phyloP scores from a whole-genome alignment of 2,329 filamentous ascomycete genomes.

The Aspergillus aculeatinus region DNA sequence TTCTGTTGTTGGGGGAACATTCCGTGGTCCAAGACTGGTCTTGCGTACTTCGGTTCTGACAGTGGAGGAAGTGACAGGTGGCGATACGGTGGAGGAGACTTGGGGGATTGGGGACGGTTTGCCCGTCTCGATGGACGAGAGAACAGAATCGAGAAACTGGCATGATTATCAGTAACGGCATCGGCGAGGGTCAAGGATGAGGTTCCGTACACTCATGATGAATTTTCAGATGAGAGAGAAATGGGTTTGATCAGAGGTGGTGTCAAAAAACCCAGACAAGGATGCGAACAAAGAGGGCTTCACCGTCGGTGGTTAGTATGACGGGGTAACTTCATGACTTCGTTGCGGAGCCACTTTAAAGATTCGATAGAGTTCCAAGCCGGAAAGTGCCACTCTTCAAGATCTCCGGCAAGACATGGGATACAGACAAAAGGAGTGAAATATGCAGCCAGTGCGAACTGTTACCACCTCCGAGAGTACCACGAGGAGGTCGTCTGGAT shows the following conservation, averaged over 20 bases:
- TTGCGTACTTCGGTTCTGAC: conserved; percentile 26
- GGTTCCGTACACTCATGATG: conserved; percentile 42
- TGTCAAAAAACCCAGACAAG: conserved; percentile 7
- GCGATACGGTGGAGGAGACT: conserved; percentile 21
- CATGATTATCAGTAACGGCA: conserved; percentile 21
- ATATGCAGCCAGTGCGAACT: background rate
- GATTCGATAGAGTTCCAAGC: conserved; percentile 13
- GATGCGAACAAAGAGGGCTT: conserved; percentile 22
- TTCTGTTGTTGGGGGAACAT: conserved; percentile 12
- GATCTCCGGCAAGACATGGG: conserved; percentile 4
- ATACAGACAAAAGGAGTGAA: background rate
- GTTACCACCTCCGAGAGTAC: background rate
- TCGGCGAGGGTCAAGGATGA: background rate
- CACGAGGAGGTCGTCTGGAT: conserved; percentile 7
- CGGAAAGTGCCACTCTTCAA: conserved; percentile 14
- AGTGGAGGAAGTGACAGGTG: conserved; percentile 24
- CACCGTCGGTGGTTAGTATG: conserved; percentile 42
- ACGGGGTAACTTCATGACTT: conserved; percentile 42
- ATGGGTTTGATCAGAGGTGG: background rate
- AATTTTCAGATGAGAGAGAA: background rate
- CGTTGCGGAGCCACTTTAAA: conserved; percentile 26
- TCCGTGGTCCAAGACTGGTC: conserved; percentile 16
- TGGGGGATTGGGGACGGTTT: conserved; percentile 33
- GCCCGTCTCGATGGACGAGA: conserved; percentile 51
- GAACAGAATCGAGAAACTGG: conserved; percentile 53